Evolutionary conservation across 257 asterid species (phyloP).

Genomic region (Jacaranda mimosifolia): DNA sequence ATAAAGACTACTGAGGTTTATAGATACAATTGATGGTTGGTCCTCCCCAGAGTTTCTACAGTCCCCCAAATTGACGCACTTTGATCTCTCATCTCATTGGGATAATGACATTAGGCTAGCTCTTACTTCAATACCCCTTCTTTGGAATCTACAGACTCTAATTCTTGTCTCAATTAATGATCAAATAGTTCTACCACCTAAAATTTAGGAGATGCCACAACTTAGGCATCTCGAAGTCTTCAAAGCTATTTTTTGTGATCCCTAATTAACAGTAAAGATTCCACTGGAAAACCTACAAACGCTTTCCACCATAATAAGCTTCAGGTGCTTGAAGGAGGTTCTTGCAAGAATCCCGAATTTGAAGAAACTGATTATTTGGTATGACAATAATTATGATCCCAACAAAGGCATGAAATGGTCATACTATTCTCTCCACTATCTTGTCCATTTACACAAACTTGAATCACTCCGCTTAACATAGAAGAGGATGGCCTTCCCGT

Average conservation of each 20-base stretch:
- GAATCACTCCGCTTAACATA: background rate
- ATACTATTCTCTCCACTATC: background rate
- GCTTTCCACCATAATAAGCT: background rate
- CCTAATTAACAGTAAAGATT: background rate
- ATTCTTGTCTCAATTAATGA: background rate
- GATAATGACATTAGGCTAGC: too few species aligned
- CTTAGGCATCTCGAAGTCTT: background rate
- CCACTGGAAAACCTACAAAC: background rate
- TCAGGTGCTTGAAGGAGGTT: background rate
- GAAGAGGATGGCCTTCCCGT: background rate
- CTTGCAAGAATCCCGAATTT: background rate
- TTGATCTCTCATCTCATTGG: background rate
- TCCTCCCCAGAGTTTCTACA: background rate
- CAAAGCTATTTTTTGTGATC: accelerated
- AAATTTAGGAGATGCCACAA: background rate
- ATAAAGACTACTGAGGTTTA: background rate
- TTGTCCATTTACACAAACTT: too few species aligned
- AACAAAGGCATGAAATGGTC: too few species aligned
- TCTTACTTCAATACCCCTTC: background rate
- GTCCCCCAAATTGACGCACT: background rate
- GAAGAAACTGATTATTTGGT: background rate
- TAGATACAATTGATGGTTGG: background rate
- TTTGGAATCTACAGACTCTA: background rate
- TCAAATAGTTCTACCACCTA: too few species aligned
- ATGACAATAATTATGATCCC: background rate